Conservation (phyloP, 352 stramenopile species). For the Phytophthora sansomeana region DNA sequence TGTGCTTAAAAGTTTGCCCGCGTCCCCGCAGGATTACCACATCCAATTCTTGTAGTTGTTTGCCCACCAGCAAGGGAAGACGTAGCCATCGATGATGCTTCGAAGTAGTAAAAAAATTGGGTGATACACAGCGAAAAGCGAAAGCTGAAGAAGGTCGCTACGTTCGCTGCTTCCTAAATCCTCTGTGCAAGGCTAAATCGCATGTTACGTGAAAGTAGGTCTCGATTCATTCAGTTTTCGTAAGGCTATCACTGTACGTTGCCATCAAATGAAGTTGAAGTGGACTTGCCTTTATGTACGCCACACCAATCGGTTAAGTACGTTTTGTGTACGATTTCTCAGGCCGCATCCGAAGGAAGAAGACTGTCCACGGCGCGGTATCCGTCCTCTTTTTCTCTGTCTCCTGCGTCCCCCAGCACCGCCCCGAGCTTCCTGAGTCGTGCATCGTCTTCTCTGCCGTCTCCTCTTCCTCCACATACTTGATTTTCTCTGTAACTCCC, state of each 20-base stretch:
- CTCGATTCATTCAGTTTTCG: no score
- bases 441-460: conserved; percentile 11
- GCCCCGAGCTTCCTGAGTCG: neutral
- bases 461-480: conserved; percentile 13
- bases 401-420: neutral
- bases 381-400: conserved; percentile 4
- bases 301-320: conserved; percentile 23
- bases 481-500: neutral
- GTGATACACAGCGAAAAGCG: no score
- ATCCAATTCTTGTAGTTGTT: no score
- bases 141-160: no score
- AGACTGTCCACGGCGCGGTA: neutral
- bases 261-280: no score
- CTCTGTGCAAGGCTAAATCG: no score
- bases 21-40: conserved; percentile 49
- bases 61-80: no score
- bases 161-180: no score
- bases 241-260: no score
- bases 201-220: no score
- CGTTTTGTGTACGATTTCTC: conserved; percentile 2
- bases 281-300: conserved; percentile 22
- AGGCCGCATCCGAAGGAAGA: conserved; percentile 13
- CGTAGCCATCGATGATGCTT: no score
- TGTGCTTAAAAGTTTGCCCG: conserved; percentile 61
- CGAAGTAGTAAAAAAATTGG: no score